Evolutionary conservation across 345 rosid genomes (phyloP).

Genomic region (sweet orange (Citrus sinensis)): DNA sequence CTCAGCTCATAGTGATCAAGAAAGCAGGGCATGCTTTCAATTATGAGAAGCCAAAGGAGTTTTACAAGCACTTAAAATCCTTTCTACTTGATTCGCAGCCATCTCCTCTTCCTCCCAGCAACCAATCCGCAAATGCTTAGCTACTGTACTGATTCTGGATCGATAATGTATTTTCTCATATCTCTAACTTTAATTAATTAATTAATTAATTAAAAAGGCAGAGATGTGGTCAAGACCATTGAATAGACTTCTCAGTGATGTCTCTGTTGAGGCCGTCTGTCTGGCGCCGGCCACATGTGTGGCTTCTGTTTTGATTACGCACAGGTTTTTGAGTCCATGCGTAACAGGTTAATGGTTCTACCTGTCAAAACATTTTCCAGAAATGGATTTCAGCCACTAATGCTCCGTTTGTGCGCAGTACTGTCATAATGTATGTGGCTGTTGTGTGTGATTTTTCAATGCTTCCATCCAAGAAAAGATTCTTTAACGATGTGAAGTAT

Average conservation of each 20-base stretch:
- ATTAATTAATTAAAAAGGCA: too few species aligned
- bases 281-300: too few species aligned
- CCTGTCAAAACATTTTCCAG: neutral
- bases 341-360: neutral
- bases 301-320: too few species aligned
- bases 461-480: neutral
- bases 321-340: neutral
- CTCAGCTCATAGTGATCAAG: constrained; percentile 51
- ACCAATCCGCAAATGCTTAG: neutral
- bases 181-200: too few species aligned
- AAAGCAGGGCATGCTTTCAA: constrained; percentile 64
- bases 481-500: too few species aligned
- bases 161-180: too few species aligned
- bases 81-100: constrained; percentile 35
- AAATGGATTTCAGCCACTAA: neutral
- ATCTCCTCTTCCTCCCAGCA: neutral
- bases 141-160: too few species aligned
- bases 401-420: neutral
- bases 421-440: too few species aligned
- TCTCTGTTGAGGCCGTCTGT: too few species aligned
- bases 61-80: constrained; percentile 38
- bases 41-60: constrained; percentile 52
- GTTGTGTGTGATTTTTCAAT: neutral
- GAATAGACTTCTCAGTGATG: neutral
- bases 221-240: too few species aligned